Evolutionary conservation across 371 early-diverging fungal species (phyloP).

Genomic region (Mortierella sp.): DNA sequence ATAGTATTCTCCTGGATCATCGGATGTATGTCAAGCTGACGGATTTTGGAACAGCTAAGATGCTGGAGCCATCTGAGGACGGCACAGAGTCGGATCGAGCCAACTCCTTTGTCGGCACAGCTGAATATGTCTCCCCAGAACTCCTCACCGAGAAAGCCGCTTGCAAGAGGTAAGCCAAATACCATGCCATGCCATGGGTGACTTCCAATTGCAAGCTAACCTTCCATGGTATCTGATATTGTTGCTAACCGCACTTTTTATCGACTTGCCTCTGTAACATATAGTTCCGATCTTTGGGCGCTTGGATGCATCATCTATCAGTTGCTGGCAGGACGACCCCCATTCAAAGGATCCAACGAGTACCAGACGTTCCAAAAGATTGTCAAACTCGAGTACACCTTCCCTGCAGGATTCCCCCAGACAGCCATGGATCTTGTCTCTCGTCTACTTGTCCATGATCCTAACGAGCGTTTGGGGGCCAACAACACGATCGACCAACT

Average conservation of each 20-base stretch:
- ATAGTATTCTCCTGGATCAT: conserved; percentile 84
- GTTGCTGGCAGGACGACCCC: conserved; percentile 92
- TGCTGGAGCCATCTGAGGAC: conserved; percentile 63
- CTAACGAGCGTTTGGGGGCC: conserved; percentile 78
- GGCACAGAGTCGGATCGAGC: conserved; percentile 63
- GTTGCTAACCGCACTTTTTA: conserved; percentile 1
- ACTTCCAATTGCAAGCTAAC: not conserved
- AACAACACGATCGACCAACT: conserved; percentile 76
- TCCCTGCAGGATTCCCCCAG: conserved; percentile 82
- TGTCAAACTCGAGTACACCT: conserved; percentile 83
- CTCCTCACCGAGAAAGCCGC: conserved; percentile 90
- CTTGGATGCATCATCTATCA: conserved; percentile 98
- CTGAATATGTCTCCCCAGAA: conserved; percentile 98
- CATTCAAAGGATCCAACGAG: conserved; percentile 96
- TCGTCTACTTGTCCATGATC: conserved; percentile 82
- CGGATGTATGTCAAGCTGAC: conserved; percentile 94
- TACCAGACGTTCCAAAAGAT: conserved; percentile 97
- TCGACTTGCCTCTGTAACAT: not conserved
- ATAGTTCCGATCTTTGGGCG: conserved; percentile 97
- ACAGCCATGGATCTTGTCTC: conserved; percentile 80
- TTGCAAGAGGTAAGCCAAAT: conserved; percentile 65
- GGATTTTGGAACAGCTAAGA: conserved; percentile 98
- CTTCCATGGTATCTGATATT: not conserved
- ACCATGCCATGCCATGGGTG: not conserved
- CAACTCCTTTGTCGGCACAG: conserved; percentile 97